Base-by-base conservation (phyloP, 2,329 filamentous ascomycete genomes). In the Albophoma yamanashiensis region DNA sequence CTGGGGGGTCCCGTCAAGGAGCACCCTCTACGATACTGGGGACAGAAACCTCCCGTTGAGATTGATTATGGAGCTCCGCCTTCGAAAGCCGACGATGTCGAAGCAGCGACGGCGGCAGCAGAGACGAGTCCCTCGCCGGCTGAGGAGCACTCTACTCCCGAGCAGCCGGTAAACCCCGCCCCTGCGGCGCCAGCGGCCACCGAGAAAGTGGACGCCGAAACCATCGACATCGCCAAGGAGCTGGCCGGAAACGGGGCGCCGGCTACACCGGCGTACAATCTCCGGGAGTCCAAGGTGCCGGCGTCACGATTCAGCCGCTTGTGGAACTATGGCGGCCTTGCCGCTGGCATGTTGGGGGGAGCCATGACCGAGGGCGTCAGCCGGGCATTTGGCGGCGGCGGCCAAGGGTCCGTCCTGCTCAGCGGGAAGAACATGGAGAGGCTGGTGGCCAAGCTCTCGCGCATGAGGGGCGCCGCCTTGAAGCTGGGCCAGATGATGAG, bases 401-500 rank as follows among this genome's bases (percentile, higher is more conserved):
- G 77, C 5, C 72, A 81, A 62, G 91, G 92, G 1, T 96, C 92
- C 1, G 79, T 96, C 11, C 86, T 99, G 76, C 83, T 99, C 60
- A 97, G 90, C 72, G 83, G 91, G 7, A 86, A 81, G 12, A 99
- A 99, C 69, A 92, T 97, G 83, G 92, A 97, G 71, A 84, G 95
- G 56, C 82, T 99, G 11, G 94, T 99, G 1, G 82, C 91, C 6
- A 97, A 95, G 73, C 82, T 99, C 3, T 97, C 93, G 3, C 89
- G 90, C 27, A 99, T 99, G 94, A 86, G 94, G 68, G 94, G 94
- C 43, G 95, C 94, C 7, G 94, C 94, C n/a, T 79, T 99, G 50
- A 99, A 99, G 76, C 76, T 99, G 34, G 95, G 94, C 0, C 94
- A 99, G 77, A 94, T 97, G 89, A 89, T 99, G 80, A 97, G 92